Evolutionary conservation across 228 moss, liverwort and hornwort genomes (phyloP), one percentile per base, ranked within the genome.

Genomic region (Sphagnum magellanicum): DNA sequence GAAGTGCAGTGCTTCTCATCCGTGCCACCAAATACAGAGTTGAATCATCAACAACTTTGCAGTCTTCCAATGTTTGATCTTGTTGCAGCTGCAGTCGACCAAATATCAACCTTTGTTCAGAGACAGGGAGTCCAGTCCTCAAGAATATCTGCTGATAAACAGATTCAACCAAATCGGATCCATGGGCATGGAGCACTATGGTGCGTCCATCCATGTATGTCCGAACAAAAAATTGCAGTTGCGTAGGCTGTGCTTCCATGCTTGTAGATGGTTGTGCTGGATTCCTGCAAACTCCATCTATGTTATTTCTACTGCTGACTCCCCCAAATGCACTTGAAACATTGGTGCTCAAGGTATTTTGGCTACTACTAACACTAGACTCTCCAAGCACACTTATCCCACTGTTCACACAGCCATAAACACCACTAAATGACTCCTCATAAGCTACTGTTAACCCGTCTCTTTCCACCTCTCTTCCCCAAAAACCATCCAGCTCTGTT

Each of bases 1-100:
- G 97, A 71, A 93, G 91, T 50, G 91, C 83, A 60, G 97, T 97
- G 74, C 97, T 97, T 63, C 97, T 89, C 97, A 97, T 97, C 67
- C 97, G 89, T 52, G 88, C 97, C 64, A 97, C 97, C 75, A 97
- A 71, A 71, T 90, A 85, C 61, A 97, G 72, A 53, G 97, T 97
- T 0, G 90, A 88, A 72, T 97, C 97, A 67, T 97, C 91, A 32
- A 71, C 82, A 46, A 97, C 60, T 52, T 76, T 79, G 71, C 88
- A 93, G 16, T 84, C 84, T 50, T 88, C 93, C 50, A 97, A 68
- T 6, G 91, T 97, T 78, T 93, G 93, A 71, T 93, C 97, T 68
- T 93, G 93, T 63, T 93, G 93, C 63, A 97, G 88, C 74, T 97
- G 97, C 61, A 93, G 88, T 48, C 97, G 90, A 55, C 90, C 83